These are phyloP conservation scores for Fusarium luffae DNA, from an alignment of 2,329 filamentous ascomycete species.

Conservation along the genomic window DNA sequence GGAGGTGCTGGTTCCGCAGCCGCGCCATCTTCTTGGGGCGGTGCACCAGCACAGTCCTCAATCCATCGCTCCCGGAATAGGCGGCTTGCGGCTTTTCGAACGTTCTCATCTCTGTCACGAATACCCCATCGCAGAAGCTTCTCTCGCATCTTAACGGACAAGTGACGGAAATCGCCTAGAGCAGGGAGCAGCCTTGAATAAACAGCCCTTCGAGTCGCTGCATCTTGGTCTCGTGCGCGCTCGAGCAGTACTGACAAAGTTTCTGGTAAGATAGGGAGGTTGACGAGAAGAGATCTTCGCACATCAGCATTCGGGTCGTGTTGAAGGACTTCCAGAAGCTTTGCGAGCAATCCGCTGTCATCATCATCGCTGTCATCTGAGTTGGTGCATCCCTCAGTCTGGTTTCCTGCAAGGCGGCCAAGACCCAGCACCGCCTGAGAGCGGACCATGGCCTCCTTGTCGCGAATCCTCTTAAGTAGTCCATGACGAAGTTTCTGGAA, in stretches of 20 bases:
- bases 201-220: constrained; percentile 82
- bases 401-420: constrained; percentile 83
- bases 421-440: constrained; percentile 92
- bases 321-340: constrained; percentile 87
- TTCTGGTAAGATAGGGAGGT: constrained; percentile 84
- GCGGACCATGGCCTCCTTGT: constrained; percentile 93
- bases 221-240: constrained; percentile 88
- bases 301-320: constrained; percentile 97
- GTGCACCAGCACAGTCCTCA: constrained; percentile 84
- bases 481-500: constrained; percentile 85
- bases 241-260: constrained; percentile 91
- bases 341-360: constrained; percentile 78
- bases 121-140: constrained; percentile 96
- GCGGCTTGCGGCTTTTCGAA: constrained; percentile 88
- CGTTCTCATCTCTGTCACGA: constrained; percentile 91
- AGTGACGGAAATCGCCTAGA: constrained; percentile 91
- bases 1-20: constrained; percentile 69
- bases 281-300: constrained; percentile 85
- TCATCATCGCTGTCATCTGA: constrained; percentile 77
- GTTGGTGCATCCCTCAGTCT: constrained; percentile 75
- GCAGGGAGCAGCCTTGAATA: constrained; percentile 89
- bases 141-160: constrained; percentile 93
- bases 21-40: constrained; percentile 68
- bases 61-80: constrained; percentile 98
- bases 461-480: constrained; percentile 85